phyloP scores from a whole-genome alignment of 139 green algal species.

The Chlorella vulgaris region DNA sequence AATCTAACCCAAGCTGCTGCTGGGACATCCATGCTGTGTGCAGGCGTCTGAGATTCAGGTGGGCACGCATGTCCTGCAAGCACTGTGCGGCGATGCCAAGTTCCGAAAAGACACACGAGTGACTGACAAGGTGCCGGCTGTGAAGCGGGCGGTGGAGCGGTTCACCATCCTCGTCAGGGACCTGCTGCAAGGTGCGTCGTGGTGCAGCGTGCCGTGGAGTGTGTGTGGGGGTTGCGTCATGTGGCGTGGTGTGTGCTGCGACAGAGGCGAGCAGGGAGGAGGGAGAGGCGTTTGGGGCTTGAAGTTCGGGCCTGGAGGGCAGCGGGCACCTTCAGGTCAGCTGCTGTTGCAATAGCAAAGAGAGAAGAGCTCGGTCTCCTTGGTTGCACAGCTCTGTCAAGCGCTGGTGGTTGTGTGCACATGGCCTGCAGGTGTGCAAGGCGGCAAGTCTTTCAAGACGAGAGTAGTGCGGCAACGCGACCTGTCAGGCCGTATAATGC shows the following conservation, averaged over 20 bases:
- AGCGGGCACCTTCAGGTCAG: too few species aligned
- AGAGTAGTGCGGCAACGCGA: constrained; percentile 48
- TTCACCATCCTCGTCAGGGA: constrained; percentile 36
- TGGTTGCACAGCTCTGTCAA: too few species aligned
- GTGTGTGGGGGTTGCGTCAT: not conserved
- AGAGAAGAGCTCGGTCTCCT: too few species aligned
- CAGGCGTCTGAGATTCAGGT: constrained; percentile 50
- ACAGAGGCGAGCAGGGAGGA: too few species aligned
- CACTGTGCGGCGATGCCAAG: constrained; percentile 52
- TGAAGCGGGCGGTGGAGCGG: constrained; percentile 42
- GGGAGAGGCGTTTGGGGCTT: too few species aligned
- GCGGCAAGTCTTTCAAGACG: constrained; percentile 8
- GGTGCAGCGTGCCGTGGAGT: too few species aligned
- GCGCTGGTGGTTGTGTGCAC: too few species aligned
- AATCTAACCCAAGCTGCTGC: not conserved
- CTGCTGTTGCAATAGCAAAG: too few species aligned
- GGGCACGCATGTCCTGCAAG: constrained; percentile 43
- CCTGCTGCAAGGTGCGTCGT: not conserved
- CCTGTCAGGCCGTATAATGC: constrained; percentile 31
- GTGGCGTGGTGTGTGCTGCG: not conserved
- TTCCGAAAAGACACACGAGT: constrained; percentile 12
- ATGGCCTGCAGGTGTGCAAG: constrained; percentile 2
- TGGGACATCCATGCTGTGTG: too few species aligned
- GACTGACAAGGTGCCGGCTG: constrained; percentile 13
- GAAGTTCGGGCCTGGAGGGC: too few species aligned